Conservation (phyloP, 2,329 filamentous ascomycete genomes). For the Colletotrichum endophyticum region DNA sequence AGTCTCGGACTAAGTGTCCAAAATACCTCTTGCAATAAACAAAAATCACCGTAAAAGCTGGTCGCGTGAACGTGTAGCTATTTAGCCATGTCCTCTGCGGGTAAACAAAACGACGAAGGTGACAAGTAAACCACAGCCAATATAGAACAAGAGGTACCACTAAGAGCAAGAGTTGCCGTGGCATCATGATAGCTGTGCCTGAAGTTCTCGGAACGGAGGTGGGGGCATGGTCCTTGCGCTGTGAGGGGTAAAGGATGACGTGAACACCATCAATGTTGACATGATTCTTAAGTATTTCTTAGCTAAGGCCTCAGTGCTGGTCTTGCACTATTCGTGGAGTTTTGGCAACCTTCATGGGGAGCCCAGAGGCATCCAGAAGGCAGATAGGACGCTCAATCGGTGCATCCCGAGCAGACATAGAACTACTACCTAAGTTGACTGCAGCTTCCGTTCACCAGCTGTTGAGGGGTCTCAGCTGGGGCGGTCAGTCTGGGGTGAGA, state of each 20-base stretch:
- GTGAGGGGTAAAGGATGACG: slow-evolving; percentile 24
- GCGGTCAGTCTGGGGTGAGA: background rate
- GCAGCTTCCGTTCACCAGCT: background rate
- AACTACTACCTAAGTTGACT: background rate
- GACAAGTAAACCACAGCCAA: background rate
- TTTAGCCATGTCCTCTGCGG: background rate
- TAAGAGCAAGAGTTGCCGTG: fast-evolving
- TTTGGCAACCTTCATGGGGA: background rate
- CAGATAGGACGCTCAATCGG: background rate
- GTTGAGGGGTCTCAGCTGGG: background rate
- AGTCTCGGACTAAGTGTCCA: background rate
- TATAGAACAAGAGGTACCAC: fast-evolving
- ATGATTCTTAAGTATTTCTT: background rate
- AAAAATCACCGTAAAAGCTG: background rate
- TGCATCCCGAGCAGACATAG: background rate
- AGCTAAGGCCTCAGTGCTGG: background rate
- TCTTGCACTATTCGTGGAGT: background rate
- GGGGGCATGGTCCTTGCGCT: slow-evolving; percentile 4
- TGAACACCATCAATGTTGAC: background rate
- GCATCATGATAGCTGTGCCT: background rate
- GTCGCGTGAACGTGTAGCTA: background rate
- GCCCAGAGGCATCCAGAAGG: background rate
- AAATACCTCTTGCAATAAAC: background rate
- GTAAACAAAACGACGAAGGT: background rate
- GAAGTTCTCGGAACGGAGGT: background rate